Base-by-base conservation (phyloP, 305 asterid genomes). In the Fraxinus albicans region DNA sequence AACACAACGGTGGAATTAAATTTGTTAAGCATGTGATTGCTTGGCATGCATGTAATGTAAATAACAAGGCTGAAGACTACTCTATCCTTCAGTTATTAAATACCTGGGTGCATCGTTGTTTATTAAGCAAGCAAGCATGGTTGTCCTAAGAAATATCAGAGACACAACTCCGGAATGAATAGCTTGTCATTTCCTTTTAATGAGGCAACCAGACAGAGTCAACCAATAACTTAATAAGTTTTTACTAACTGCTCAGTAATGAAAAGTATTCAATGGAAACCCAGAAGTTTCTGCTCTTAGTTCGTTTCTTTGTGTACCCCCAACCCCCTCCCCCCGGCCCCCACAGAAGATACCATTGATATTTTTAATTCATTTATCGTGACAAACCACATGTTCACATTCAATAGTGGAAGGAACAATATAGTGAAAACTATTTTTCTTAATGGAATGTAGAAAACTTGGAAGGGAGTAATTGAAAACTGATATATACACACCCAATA, bases 401-500 rank as follows among this genome's bases (percentile, higher is more conserved):
- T 53, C 21, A 53, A 53, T 53, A 53, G 63, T 17, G 23, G 23
- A n/a, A 53, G 63, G 63, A 53, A 53, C 63, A 15, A 17, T 53
- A 4, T 15, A 53, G 63, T 50, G n/a, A 17, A 17, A 53, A 17
- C 63, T 53, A 53, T 53, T 53, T 17, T 17, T 53, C 23, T 53
- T 17, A 53, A 53, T 17, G 23, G 63, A 53, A 53, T 53, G 63
- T 17, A 53, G 63, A 53, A 53, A 53, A 53, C 63, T 53, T 53
- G 63, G 60, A 80, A 76, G 3, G 36, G 78, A 8, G 75, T 83
- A 25, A 58, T 53, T 79, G 81, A 35, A 31, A 83, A 78, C 73
- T 77, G 78, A 81, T 42, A 65, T 42, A 76, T 78, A 81, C 94
- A 77, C 88, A 93, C 98, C 98, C 98, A 95, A 87, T 93, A 92